Base-by-base conservation (phyloP, 345 rosid species). In the Pistacia atlantica region DNA sequence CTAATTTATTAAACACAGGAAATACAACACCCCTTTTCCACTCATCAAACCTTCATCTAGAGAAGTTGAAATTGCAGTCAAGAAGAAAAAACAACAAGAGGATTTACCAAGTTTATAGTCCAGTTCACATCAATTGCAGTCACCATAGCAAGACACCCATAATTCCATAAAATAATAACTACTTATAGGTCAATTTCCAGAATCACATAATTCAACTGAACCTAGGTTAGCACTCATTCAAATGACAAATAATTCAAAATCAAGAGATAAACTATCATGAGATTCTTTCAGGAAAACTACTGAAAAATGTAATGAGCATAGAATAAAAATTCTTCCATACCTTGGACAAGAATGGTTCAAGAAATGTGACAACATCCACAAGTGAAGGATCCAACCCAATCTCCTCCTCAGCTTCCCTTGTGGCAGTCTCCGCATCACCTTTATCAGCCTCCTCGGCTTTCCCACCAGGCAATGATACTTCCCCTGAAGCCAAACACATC, bases 331-430 rank as follows among this genome's bases (percentile, higher is more conserved):
- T 11, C 22, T 58, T 45, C 35, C 9, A 65, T 87, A 93, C 99
- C 99, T 93, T 95, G 10, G 99, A 92, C 20, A 93, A 80, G 83
- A 93, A 93, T 5, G 99, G 99, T 79, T 95, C 98, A 1, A 92
- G 89, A 79, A 65, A 81, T n/a, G 91, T 86, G 22, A 90, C 88
- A 65, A 90, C 71, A 76, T 92, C 82, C 61, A 90, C 90, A 78
- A 87, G 91, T 0, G 86, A 84, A 82, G 97, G 94, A 65, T 89
- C 90, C 83, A 88, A 84, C 54, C 93, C 91, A 73, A 90, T 87
- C 84, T 90, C 93, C 82, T 90, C 98, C 77, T 84, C 79, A 1
- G 93, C 94, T 69, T 93, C 94, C 75, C 93, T 86, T 2, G 88
- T 83, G n/a, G 93, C 94, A 18, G 90, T 91, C 45, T 88, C 87